Conservation (phyloP, 345 rosid genomes). For the Eucalyptus dawsonii region DNA sequence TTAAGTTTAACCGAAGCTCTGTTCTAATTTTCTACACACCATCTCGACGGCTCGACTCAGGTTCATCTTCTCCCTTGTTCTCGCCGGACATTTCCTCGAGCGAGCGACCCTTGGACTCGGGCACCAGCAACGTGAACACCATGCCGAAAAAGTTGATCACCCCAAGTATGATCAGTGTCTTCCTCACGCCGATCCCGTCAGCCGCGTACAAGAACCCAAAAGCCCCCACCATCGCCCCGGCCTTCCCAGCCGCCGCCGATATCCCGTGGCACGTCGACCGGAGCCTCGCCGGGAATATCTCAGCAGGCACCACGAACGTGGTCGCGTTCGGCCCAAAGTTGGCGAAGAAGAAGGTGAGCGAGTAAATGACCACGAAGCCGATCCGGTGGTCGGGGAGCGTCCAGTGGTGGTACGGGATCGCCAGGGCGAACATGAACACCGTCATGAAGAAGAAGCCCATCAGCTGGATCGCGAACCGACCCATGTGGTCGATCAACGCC, state of each 20-base stretch:
- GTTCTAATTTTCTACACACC: not conserved
- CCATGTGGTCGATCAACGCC: not conserved
- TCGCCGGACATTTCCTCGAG: conserved; percentile 55
- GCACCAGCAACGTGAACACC: conserved; percentile 18
- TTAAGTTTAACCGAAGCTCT: not conserved
- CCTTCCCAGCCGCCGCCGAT: not conserved
- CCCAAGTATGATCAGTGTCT: conserved; percentile 21
- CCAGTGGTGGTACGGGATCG: not conserved
- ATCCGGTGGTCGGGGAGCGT: not conserved
- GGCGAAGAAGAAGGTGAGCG: not conserved
- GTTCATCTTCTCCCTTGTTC: not conserved
- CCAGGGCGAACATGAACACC: not conserved
- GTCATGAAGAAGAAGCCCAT: not conserved
- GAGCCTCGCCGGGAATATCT: not conserved
- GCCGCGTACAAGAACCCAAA: not conserved
- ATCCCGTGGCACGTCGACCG: not conserved
- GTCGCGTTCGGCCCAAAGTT: not conserved
- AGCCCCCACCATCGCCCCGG: not conserved
- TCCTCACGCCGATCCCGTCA: conserved; percentile 27
- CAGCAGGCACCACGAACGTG: not conserved
- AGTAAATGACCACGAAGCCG: not conserved
- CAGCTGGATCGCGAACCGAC: not conserved
- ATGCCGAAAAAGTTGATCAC: conserved; percentile 27
- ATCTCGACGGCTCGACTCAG: not conserved
- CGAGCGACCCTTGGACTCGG: conserved; percentile 46